Base-by-base conservation (phyloP, 2,329 filamentous ascomycete genomes). In the Dothidotthia symphoricarpi region DNA sequence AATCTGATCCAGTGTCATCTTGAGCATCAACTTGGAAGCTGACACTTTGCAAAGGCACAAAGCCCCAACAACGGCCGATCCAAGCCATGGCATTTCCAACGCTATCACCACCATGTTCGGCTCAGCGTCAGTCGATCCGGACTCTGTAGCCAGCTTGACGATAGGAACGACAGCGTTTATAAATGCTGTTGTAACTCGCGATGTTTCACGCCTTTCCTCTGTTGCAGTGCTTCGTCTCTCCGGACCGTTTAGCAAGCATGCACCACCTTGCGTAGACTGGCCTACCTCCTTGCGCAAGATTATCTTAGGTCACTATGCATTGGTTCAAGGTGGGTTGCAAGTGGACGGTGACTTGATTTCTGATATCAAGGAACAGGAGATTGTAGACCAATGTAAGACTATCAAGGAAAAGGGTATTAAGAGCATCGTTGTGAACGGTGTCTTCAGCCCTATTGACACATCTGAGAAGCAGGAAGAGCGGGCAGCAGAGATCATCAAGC, bases 371-470 rank as follows among this genome's bases (percentile, higher is more conserved):
- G 70, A 75, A 50, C 57, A 61, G 16, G 66, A 76, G 66, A 61
- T 75, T 14, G 51, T 72, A 5, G 63, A 67, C 25, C 60, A 72
- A 47, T 73, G 71, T 39, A 64, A 52, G 4, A 61, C 65, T 14
- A 73, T 75, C 47, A 70, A 68, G 50, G 64, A 67, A 25, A 67
- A 68, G 15, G 67, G 67, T 1, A 60, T 75, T 34, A 65, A 59
- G 14, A 69, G 69, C 26, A 65, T 83, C 2, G 78, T 80, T 0
- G 64, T 83, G 4, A 72, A 75, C 4, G 78, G 78, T 2, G 72
- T 81, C 7, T 81, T 78, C 59, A 77, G 75, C 7, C 77, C 78
- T 0, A 76, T 81, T 16, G 78, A 83, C 51, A 71, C 74, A 8
- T 47, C 69, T 3, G 72, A 73, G 49, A 61, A 59, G 28, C 78